phyloP scores from a whole-genome alignment of 345 rosid species.

The Barbarea vulgaris region DNA sequence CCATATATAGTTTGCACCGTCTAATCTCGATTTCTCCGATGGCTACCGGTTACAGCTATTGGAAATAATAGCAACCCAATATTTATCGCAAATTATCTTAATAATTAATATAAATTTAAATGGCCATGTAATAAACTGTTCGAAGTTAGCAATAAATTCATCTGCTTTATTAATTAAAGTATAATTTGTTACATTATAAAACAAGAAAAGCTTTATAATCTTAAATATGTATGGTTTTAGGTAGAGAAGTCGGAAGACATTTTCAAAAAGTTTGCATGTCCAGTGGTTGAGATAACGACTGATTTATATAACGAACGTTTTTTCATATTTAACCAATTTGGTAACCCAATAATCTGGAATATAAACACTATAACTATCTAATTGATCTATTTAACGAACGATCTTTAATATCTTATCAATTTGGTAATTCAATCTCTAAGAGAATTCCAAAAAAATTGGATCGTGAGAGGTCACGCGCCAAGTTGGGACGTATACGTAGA shows the following conservation, averaged over 20 bases:
- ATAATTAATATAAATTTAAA: not conserved
- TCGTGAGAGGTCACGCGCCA: conserved; percentile 23
- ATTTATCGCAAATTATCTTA: not conserved
- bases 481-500: not conserved
- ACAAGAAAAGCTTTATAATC: conserved; percentile 5
- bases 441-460: not conserved
- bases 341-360: not conserved
- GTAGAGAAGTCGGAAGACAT: conserved; percentile 19
- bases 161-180: not conserved
- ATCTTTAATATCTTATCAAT: not conserved
- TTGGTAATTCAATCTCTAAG: not conserved
- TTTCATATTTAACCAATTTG: not conserved
- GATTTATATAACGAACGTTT: conserved; percentile 27
- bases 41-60: not conserved
- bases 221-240: conserved; percentile 22
- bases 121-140: not conserved
- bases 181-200: not conserved
- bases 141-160: not conserved
- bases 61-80: not conserved
- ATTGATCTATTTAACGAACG: no score
- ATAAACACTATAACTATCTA: not conserved
- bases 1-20: conserved; percentile 16
- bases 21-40: conserved; percentile 21
- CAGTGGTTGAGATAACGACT: conserved; percentile 33
- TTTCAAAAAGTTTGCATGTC: conserved; percentile 17